A percentile compares a stretch with the other conserved stretches of the same genome.
These are phyloP conservation scores for Pseudophaeomoniella oleicola DNA, from an alignment of 2,329 filamentous ascomycete species.

Conservation along the genomic window DNA sequence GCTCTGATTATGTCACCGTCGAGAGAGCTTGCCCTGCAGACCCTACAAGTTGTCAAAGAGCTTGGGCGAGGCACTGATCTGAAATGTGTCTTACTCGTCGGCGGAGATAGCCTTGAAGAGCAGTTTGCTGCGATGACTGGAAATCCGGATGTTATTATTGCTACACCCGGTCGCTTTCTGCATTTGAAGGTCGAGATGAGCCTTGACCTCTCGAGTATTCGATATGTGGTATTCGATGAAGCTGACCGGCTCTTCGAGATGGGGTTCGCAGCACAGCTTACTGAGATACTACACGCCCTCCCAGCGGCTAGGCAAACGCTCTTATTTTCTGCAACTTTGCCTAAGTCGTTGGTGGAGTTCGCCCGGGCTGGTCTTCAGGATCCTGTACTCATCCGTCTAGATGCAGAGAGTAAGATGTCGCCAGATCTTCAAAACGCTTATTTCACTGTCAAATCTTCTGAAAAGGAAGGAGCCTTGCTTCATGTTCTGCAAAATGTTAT, in stretches of 20 bases:
- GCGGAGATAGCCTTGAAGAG: constrained; percentile 89
- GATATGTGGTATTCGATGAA: constrained; percentile 95
- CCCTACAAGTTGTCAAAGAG: constrained; percentile 91
- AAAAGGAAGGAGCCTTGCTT: constrained; percentile 85
- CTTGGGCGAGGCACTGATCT: constrained; percentile 81
- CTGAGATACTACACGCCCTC: constrained; percentile 81
- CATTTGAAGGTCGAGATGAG: constrained; percentile 96
- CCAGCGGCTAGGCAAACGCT: constrained; percentile 76
- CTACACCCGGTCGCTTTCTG: constrained; percentile 88
- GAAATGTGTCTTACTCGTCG: constrained; percentile 77
- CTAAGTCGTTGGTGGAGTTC: constrained; percentile 90
- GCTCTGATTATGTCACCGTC: constrained; percentile 85
- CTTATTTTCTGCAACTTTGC: constrained; percentile 88
- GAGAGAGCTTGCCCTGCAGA: constrained; percentile 87
- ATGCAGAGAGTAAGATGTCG: constrained; percentile 90
- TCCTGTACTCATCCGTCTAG: constrained; percentile 74
- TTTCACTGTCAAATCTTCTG: constrained; percentile 79
- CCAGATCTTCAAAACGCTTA: constrained; percentile 92
- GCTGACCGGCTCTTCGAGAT: constrained; percentile 96
- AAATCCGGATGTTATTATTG: constrained; percentile 95
- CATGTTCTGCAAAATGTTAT: constrained; percentile 86
- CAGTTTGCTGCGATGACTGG: constrained; percentile 85
- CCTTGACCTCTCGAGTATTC: constrained; percentile 75
- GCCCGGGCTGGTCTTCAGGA: constrained; percentile 87
- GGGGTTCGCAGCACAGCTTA: constrained; percentile 88